Evolutionary conservation across 1,284 basidiomycete genomes (phyloP).

Genomic region (Cystobasidium slooffiae): DNA sequence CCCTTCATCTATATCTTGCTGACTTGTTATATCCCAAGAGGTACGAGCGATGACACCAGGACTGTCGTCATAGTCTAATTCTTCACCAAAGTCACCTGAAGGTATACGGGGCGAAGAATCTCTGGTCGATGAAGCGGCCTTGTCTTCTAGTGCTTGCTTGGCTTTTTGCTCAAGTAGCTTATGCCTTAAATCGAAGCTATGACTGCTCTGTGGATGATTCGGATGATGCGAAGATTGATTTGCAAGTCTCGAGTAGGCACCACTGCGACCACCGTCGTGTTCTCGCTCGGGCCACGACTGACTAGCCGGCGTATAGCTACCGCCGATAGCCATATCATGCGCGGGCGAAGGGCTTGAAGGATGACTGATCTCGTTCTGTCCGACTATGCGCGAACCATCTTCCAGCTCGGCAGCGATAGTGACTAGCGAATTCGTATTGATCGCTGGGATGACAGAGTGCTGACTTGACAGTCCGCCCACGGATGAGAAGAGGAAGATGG

Average conservation of each 20-base stretch:
- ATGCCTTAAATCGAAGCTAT: constrained; percentile 23
- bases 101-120: not conserved
- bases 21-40: constrained; percentile 24
- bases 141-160: constrained; percentile 18
- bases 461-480: constrained; percentile 68
- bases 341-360: constrained; percentile 63
- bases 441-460: constrained; percentile 69
- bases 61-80: constrained; percentile 36
- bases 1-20: constrained; percentile 35
- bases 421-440: constrained; percentile 95
- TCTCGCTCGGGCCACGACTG: constrained; percentile 52
- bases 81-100: constrained; percentile 3
- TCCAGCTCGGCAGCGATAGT: constrained; percentile 95
- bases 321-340: constrained; percentile 19
- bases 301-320: constrained; percentile 43
- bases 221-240: constrained; percentile 13
- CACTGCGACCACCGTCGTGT: constrained; percentile 20
- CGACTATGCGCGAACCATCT: constrained; percentile 78
- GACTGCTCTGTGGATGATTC: constrained; percentile 4
- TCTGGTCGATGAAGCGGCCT: not conserved
- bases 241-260: constrained; percentile 15
- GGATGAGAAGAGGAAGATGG: constrained; percentile 92
- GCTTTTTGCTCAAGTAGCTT: constrained; percentile 21
- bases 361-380: constrained; percentile 97
- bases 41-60: constrained; percentile 29